Conservation (phyloP, 495 filamentous ascomycete genomes). For the Penicillium simplicissimum region DNA sequence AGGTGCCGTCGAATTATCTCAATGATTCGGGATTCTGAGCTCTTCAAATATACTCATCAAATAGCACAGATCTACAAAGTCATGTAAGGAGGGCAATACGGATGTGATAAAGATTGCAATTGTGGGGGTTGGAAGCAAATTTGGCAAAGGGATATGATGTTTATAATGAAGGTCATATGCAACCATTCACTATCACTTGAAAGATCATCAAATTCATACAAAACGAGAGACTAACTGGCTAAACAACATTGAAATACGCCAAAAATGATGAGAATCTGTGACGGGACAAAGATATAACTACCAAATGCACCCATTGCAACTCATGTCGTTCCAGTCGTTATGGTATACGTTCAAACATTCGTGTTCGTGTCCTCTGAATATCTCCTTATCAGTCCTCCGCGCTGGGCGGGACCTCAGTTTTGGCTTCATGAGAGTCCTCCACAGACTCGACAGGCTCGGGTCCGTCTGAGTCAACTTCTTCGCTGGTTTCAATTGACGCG, state of each 20-base stretch:
- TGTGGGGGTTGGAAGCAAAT: too few relatives aligned
- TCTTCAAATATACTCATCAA: not conserved
- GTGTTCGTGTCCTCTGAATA: not conserved
- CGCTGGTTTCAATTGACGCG: not conserved
- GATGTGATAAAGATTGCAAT: too few relatives aligned
- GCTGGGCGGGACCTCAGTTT: not conserved
- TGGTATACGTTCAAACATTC: conserved; percentile 5
- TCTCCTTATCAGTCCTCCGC: not conserved
- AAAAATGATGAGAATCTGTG: not conserved
- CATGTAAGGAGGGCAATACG: too few relatives aligned
- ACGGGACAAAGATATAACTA: not conserved
- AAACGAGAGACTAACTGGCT: conserved; percentile 18
- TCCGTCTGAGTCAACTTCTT: not conserved
- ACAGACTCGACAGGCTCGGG: not conserved
- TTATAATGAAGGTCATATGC: too few relatives aligned
- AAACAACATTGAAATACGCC: conserved; percentile 14
- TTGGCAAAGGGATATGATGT: too few relatives aligned
- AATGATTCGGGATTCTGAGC: conserved; percentile 22
- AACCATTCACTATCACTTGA: not conserved
- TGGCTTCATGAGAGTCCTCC: not conserved
- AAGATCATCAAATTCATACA: conserved; percentile 10
- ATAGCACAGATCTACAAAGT: not conserved
- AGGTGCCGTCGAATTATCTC: conserved; percentile 32
- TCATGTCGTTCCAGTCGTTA: conserved; percentile 31
- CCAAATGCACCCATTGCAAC: conserved; percentile 15